A percentile compares a stretch with the other conserved stretches of the same genome.
Evolutionary conservation across 2,329 filamentous ascomycete species (phyloP).

Genomic region (Colletotrichum cereale): DNA sequence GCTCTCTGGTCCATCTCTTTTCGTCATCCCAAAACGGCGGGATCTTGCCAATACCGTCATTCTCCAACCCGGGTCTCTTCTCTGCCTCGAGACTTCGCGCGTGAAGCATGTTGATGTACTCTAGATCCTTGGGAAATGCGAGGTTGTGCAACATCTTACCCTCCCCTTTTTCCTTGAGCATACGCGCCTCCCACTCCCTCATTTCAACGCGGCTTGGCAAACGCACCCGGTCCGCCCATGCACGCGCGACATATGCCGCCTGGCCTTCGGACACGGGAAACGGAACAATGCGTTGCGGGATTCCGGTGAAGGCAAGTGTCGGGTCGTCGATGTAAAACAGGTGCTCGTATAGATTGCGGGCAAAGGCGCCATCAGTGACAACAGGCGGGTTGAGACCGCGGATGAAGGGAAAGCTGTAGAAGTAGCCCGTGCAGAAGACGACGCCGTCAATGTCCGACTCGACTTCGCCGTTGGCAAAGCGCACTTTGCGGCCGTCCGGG

Average conservation of each 20-base stretch:
- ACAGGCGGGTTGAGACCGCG: slow-evolving; percentile 59
- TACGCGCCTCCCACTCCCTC: slow-evolving; percentile 69
- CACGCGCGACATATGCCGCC: slow-evolving; percentile 72
- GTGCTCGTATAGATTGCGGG: slow-evolving; percentile 75
- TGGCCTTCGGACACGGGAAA: slow-evolving; percentile 80
- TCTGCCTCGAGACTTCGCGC: slow-evolving; percentile 59
- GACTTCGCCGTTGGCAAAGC: slow-evolving; percentile 74
- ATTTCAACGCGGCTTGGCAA: slow-evolving; percentile 69
- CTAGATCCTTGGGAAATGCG: slow-evolving; percentile 64
- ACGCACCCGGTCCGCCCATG: slow-evolving; percentile 72
- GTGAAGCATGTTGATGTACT: slow-evolving; percentile 71
- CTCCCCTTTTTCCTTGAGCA: slow-evolving; percentile 64
- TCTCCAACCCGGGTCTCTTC: slow-evolving; percentile 47
- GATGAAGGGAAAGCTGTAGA: slow-evolving; percentile 85
- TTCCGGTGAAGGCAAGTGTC: slow-evolving; percentile 73
- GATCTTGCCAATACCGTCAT: slow-evolving; percentile 52
- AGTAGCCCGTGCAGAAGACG: slow-evolving; percentile 90
- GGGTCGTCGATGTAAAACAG: slow-evolving; percentile 75
- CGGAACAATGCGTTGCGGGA: slow-evolving; percentile 78
- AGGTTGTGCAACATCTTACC: slow-evolving; percentile 56
- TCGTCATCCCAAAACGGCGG: slow-evolving; percentile 57
- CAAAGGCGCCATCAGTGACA: slow-evolving; percentile 70
- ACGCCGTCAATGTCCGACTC: slow-evolving; percentile 80
- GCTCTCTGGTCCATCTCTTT: slow-evolving; percentile 54
- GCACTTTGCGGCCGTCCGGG: slow-evolving; percentile 59